Conservation (phyloP, 306 rosid species). For the Sechiopsis laciniata region DNA sequence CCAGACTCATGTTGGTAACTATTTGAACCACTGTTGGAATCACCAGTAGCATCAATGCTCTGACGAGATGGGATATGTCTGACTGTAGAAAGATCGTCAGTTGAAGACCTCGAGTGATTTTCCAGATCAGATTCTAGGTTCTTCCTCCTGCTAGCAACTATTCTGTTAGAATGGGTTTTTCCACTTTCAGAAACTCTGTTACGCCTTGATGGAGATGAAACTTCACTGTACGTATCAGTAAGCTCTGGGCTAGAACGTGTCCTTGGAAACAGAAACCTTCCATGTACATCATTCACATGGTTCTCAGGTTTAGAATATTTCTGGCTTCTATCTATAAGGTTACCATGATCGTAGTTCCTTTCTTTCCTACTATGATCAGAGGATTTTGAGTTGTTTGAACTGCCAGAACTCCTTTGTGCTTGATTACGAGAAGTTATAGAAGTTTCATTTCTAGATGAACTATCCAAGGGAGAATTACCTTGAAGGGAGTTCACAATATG, state of each 20-base stretch:
- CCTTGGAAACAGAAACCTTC: slow-evolving; percentile 70
- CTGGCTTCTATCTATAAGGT: slow-evolving; percentile 44
- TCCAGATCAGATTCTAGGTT: slow-evolving; percentile 48
- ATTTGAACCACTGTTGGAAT: slow-evolving; percentile 45
- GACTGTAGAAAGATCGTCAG: slow-evolving; percentile 46
- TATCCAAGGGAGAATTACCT: slow-evolving; percentile 42
- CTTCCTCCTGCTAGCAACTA: slow-evolving; percentile 55
- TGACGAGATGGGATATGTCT: slow-evolving; percentile 39
- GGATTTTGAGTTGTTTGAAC: slow-evolving; percentile 40
- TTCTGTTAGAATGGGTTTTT: slow-evolving; percentile 16
- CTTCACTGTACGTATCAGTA: slow-evolving; percentile 71
- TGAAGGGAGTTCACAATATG: slow-evolving; percentile 42
- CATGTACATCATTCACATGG: slow-evolving; percentile 49
- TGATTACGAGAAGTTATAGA: slow-evolving; percentile 42
- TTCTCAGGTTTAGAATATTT: slow-evolving; percentile 42
- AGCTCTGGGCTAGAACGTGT: slow-evolving; percentile 97
- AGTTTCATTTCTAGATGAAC: slow-evolving; percentile 35
- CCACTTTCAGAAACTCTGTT: background rate
- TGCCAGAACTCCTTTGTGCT: slow-evolving; percentile 49
- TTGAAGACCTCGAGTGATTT: slow-evolving; percentile 35
- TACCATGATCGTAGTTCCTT: slow-evolving; percentile 38
- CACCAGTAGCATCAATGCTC: slow-evolving; percentile 44
- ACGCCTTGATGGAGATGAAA: slow-evolving; percentile 56
- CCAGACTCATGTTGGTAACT: slow-evolving; percentile 50
- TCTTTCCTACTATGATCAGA: slow-evolving; percentile 51